Percentiles rank a stretch among this genome's conserved stretches.
Conservation (phyloP, 2,329 filamentous ascomycete genomes). For the Apiospora malaysiana region DNA sequence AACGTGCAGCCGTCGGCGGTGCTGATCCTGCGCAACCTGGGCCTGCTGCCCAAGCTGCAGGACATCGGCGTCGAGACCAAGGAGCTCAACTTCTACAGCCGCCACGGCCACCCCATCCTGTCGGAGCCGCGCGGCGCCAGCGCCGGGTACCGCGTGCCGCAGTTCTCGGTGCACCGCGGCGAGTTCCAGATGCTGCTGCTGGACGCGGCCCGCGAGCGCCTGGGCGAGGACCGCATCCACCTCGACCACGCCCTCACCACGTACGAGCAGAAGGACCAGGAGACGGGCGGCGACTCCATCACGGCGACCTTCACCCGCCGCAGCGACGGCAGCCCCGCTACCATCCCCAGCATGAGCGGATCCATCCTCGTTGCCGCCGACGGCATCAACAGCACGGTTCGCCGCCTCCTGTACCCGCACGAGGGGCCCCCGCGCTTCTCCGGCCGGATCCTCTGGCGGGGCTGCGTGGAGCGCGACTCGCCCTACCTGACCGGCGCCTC, state of each 20-base stretch:
- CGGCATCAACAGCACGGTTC: constrained; percentile 51
- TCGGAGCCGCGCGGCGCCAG: constrained; percentile 47
- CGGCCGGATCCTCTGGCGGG: constrained; percentile 52
- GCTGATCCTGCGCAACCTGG: constrained; percentile 49
- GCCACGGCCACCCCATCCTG: constrained; percentile 48
- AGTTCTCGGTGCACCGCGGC: constrained; percentile 52
- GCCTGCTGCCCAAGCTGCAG: constrained; percentile 46
- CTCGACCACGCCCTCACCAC: constrained; percentile 44
- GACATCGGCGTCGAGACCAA: constrained; percentile 47
- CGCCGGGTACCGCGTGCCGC: constrained; percentile 49
- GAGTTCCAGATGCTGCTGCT: constrained; percentile 52
- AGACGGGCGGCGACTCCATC: constrained; percentile 32
- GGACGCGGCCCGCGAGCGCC: constrained; percentile 46
- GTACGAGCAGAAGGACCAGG: constrained; percentile 42
- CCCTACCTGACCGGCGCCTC: constrained; percentile 48
- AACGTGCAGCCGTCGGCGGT: constrained; percentile 53
- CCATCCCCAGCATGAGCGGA: constrained; percentile 37
- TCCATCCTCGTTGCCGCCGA: constrained; percentile 48
- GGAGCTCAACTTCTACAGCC: constrained; percentile 52
- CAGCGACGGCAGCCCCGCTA: constrained; percentile 34
- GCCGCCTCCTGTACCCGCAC: constrained; percentile 47
- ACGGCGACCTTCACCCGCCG: constrained; percentile 44
- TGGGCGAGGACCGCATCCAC: constrained; percentile 45
- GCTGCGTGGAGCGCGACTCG: constrained; percentile 44
- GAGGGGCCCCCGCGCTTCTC: constrained; percentile 52